These are phyloP conservation scores for Collybia nuda DNA, from an alignment of 768 basidiomycete species.

Conservation along the genomic window DNA sequence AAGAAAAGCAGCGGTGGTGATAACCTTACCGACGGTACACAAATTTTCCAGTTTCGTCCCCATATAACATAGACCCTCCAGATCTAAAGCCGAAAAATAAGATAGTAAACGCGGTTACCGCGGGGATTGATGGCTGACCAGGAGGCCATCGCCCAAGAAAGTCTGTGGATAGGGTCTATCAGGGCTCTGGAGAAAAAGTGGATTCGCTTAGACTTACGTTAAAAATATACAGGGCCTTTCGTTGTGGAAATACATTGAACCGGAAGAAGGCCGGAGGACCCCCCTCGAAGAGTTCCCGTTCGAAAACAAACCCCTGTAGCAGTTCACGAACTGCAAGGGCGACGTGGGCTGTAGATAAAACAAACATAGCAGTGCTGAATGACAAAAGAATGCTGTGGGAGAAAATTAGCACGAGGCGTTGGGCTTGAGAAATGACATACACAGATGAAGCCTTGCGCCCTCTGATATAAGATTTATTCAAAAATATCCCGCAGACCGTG, in stretches of 20 bases:
- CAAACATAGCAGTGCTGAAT: slow-evolving; percentile 23
- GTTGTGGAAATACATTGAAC: slow-evolving; percentile 22
- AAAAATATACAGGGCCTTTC: slow-evolving; percentile 26
- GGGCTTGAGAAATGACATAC: slow-evolving; percentile 4
- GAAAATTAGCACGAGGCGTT: not conserved
- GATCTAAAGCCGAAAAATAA: slow-evolving; percentile 10
- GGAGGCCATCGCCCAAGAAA: slow-evolving; percentile 21
- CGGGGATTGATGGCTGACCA: slow-evolving; percentile 9
- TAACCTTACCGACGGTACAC: slow-evolving; percentile 18
- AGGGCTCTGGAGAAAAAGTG: not conserved
- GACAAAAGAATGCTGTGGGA: slow-evolving; percentile 16
- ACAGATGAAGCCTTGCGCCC: slow-evolving; percentile 18
- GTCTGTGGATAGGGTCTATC: slow-evolving; percentile 11
- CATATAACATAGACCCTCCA: slow-evolving; percentile 28
- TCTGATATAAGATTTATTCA: slow-evolving; percentile 13
- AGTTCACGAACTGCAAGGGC: slow-evolving; percentile 22
- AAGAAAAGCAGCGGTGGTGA: not conserved
- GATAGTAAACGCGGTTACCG: not conserved
- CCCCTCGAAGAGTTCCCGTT: slow-evolving; percentile 12
- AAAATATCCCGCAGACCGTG: slow-evolving; percentile 21
- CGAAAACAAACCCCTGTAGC: slow-evolving; percentile 22
- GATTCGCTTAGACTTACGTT: slow-evolving; percentile 16
- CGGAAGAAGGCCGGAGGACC: slow-evolving; percentile 17
- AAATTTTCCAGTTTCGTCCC: slow-evolving; percentile 20
- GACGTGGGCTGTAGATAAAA: slow-evolving; percentile 23